Evolutionary conservation across 257 asterid species (phyloP), one percentile per base, ranked within the genome.

Genomic region (Cruciata laevipes): DNA sequence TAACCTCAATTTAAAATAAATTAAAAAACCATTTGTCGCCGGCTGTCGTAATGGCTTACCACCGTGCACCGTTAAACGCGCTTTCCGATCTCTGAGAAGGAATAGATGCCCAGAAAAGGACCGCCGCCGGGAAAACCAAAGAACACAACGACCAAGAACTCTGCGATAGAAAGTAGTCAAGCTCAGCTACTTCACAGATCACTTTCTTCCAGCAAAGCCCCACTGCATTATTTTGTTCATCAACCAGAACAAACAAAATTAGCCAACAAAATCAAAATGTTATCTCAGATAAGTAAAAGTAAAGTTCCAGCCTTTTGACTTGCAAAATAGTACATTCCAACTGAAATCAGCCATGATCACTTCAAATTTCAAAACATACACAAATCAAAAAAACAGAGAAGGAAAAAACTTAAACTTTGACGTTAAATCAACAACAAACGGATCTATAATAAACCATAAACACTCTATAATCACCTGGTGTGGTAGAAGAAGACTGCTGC

Each of bases 181-280:
- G n/a, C n/a, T n/a, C n/a, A n/a, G n/a, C n/a, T n/a, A n/a, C n/a
- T n/a, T n/a, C n/a, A n/a, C n/a, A n/a, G n/a, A n/a, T 84, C 95
- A 40, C 90, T 85, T 76, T 93, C 97, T 60, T 88, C 96, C 81
- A 86, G 30, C 77, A 93, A 69, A 70, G 95, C 89, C 69, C 89
- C 99, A 64, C 99, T 93, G 82, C 44, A 76, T 66, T 76, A 12
- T 7, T 31, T 30, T 17, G 62, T 33, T 7, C 57, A 24, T 20
- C 44, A 67, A 4, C 47, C 42, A 38, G 20, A 51, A 65, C 4
- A 56, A 10, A 35, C 30, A 0, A 24, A 17, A 21, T 60, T 30
- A 16, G 47, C 25, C 23, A 25, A 65, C 20, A 37, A 63, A 64
- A 49, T 10, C 33, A 57, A 11, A 27, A 18, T 23, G 4, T 25